phyloP scores from a whole-genome alignment of 345 rosid species.

The Jatropha curcas region DNA sequence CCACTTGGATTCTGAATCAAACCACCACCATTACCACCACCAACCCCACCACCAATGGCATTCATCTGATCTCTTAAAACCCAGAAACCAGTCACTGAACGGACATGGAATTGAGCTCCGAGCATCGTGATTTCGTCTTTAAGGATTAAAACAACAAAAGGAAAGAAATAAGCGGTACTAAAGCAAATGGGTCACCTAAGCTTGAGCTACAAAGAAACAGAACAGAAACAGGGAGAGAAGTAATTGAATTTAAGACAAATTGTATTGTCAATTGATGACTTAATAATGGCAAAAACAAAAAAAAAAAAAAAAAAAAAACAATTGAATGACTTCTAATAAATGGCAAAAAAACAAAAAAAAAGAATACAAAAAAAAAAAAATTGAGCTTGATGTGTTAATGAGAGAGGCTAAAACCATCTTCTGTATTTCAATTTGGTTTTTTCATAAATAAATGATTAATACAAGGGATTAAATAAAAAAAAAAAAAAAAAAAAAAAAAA shows the following conservation, averaged over 20 bases:
- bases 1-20: constrained; percentile 16
- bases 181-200: background rate
- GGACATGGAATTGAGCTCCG: constrained; percentile 35
- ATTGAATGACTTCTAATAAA: no score
- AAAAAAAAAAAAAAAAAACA: no score
- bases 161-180: background rate
- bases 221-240: background rate
- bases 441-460: background rate
- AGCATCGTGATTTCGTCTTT: constrained; percentile 33
- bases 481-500: no score
- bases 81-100: constrained; percentile 25
- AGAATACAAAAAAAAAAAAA: no score
- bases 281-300: no score
- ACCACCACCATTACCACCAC: background rate
- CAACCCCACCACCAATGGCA: constrained; percentile 13
- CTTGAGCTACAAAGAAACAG: constrained; percentile 7
- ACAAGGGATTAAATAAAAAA: no score
- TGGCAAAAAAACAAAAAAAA: no score
- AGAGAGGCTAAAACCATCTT: no score
- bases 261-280: no score
- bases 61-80: constrained; percentile 22
- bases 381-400: no score
- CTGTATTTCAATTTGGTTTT: no score
- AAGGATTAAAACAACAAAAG: background rate
- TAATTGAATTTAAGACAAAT: background rate